These are phyloP conservation scores for Starmerella sirachaensis DNA, from an alignment of 805 yeast species.

Conservation along the genomic window DNA sequence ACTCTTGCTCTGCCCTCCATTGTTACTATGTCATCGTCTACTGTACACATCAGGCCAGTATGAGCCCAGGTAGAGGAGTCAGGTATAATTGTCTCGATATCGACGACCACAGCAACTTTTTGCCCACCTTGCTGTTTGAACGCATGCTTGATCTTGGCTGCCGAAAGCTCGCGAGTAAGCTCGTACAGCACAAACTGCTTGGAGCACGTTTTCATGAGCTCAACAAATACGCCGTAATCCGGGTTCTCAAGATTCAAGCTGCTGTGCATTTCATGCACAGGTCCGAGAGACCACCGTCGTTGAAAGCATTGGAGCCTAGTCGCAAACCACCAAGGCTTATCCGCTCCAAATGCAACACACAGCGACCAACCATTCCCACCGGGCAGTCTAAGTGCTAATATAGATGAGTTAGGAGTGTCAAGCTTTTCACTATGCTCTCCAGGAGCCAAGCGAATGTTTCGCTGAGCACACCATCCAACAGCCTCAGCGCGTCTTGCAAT, in stretches of 20 bases:
- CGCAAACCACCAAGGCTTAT: constrained; percentile 20
- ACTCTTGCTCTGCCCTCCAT: constrained; percentile 15
- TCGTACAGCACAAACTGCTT: constrained; percentile 26
- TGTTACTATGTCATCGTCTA: constrained; percentile 6
- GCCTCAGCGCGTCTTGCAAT: constrained; percentile 43
- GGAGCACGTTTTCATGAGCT: constrained; percentile 22
- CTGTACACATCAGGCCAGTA: constrained; percentile 19
- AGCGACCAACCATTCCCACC: constrained; percentile 32
- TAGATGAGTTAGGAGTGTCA: constrained; percentile 19
- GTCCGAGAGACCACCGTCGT: constrained; percentile 21
- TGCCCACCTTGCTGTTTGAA: constrained; percentile 10
- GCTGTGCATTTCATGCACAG: constrained; percentile 14
- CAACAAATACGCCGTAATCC: constrained; percentile 25
- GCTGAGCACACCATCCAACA: constrained; percentile 57
- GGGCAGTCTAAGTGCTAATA: constrained; percentile 27
- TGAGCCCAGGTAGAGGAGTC: constrained; percentile 19
- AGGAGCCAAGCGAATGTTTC: constrained; percentile 39
- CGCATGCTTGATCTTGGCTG: constrained; percentile 19
- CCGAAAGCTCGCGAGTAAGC: constrained; percentile 25
- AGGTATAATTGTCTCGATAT: constrained; percentile 15
- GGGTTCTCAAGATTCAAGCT: constrained; percentile 16
- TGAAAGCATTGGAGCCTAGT: constrained; percentile 17
- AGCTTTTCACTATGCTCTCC: constrained; percentile 36
- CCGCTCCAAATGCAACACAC: constrained; percentile 24
- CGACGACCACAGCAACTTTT: constrained; percentile 14